phyloP scores from a whole-genome alignment of 2,329 filamentous ascomycete species.

The Pseudocercospora ulei region DNA sequence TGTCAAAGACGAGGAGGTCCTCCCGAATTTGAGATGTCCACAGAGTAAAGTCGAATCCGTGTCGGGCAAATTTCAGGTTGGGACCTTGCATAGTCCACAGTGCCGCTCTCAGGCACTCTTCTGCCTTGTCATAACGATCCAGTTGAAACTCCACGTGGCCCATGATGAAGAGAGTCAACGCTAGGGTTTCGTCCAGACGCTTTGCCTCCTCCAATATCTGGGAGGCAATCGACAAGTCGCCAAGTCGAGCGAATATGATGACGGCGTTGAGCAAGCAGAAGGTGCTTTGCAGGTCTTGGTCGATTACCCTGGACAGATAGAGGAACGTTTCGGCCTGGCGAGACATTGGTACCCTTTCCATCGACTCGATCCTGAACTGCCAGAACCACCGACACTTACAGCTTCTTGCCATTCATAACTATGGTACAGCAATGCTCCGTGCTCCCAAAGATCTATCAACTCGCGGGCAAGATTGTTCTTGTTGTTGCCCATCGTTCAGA shows the following conservation, averaged over 20 bases:
- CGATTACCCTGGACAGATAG: conserved; percentile 20
- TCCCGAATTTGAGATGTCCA: conserved; percentile 13
- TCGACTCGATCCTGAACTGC: background rate
- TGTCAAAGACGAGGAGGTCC: conserved; percentile 13
- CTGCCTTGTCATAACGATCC: conserved; percentile 18
- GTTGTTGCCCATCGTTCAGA: conserved; percentile 2
- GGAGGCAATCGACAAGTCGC: conserved; percentile 26
- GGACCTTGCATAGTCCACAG: conserved; percentile 17
- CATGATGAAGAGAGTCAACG: conserved; percentile 28
- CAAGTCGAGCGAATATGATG: conserved; percentile 29
- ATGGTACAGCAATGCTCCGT: conserved; percentile 30
- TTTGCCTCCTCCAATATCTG: conserved; percentile 24
- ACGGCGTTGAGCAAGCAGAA: conserved; percentile 29
- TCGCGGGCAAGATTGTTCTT: conserved; percentile 15
- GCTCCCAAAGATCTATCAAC: conserved; percentile 32
- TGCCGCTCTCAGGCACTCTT: conserved; percentile 23
- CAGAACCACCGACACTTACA: conserved; percentile 7
- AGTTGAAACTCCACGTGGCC: conserved; percentile 28
- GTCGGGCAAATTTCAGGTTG: conserved; percentile 12
- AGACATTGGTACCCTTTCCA: conserved; percentile 1
- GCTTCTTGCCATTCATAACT: conserved; percentile 31
- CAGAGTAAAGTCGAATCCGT: conserved; percentile 25
- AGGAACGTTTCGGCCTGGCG: conserved; percentile 23
- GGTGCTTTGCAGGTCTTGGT: conserved; percentile 15
- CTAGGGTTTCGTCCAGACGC: conserved; percentile 15